phyloP scores from a whole-genome alignment of 1,284 basidiomycete genomes.

The Dichomitus squalens region DNA sequence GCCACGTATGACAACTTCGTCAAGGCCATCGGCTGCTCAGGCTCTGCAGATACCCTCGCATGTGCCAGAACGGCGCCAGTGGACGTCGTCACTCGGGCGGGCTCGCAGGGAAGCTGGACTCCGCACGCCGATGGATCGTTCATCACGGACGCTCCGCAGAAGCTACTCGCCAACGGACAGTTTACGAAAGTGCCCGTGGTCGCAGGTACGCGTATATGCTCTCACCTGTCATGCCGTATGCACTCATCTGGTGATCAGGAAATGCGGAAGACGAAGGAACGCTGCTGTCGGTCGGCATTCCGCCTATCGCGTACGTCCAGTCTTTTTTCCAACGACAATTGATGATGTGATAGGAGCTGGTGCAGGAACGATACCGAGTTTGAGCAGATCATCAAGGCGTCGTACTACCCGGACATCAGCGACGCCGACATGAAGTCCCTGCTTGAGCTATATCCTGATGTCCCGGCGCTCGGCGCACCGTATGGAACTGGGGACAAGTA shows the following conservation, averaged over 20 bases:
- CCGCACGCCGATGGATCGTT: slow-evolving; percentile 41
- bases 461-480: slow-evolving; percentile 47
- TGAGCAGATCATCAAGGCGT: background rate
- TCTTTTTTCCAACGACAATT: too few relatives aligned
- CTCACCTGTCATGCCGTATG: background rate
- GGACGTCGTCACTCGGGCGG: slow-evolving; percentile 32
- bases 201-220: slow-evolving; percentile 20
- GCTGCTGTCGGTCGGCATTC: background rate
- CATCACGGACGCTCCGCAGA: slow-evolving; percentile 32
- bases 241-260: background rate
- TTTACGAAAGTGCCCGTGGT: slow-evolving; percentile 37
- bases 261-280: background rate
- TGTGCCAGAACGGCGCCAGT: slow-evolving; percentile 38
- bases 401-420: slow-evolving; percentile 7
- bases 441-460: slow-evolving; percentile 29
- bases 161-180: slow-evolving; percentile 28
- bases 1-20: slow-evolving; percentile 38
- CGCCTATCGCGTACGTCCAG: too few relatives aligned
- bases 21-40: slow-evolving; percentile 32
- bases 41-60: slow-evolving; percentile 37
- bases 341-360: too few relatives aligned
- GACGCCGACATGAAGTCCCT: slow-evolving; percentile 19
- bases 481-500: slow-evolving; percentile 48
- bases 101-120: slow-evolving; percentile 37
- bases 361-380: background rate